Base-by-base conservation (phyloP, 345 rosid species). In the Lepidium sativum region DNA sequence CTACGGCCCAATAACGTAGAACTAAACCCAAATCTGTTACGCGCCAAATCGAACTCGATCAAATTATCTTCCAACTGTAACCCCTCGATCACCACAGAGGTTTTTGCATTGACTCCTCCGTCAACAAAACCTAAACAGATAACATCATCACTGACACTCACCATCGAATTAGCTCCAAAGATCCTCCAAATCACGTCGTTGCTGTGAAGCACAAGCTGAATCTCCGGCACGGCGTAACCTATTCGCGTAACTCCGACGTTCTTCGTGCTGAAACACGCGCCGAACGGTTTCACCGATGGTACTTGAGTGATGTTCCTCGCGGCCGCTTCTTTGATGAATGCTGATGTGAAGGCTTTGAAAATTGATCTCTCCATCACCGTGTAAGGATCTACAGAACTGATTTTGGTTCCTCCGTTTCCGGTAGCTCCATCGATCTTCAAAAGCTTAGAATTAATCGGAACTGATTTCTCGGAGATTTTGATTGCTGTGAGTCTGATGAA, bases 61-160 rank as follows among this genome's bases (percentile, higher is more conserved):
- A 86, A 68, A 65, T 48, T 77, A 61, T 89, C 44, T 65, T 84
- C 83, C 74, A 82, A 27, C 62, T 84, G 96, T 17, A 25, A 49
- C 62, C 96, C 96, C 72, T 92, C 92, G 11, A 89, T 74, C 6
- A 87, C 83, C 4, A 89, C 60, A 2, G 95, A 81, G 10, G 95
- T 86, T 68, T 14, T 71, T 1, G 85, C 84, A 18, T 75, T 71
- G 16, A 68, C 72, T 3, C 95, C 95, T 6, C 97, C 97, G 25
- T 89, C 79, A 12, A 89, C 78, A 12, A 86, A 83, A 12, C 87
- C 97, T 8, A 84, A 75, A 53, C 94, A 89, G 50, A 80, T 29
- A 33, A 83, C 88, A 1, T 72, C 67, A 6, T 62, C 54, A 7
- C 61, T 72, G 2, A 82, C 91, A 9, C 64, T 39, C 37, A 86